Base-by-base conservation (phyloP, 306 rosid genomes). In the Cyamopsis tetragonoloba region DNA sequence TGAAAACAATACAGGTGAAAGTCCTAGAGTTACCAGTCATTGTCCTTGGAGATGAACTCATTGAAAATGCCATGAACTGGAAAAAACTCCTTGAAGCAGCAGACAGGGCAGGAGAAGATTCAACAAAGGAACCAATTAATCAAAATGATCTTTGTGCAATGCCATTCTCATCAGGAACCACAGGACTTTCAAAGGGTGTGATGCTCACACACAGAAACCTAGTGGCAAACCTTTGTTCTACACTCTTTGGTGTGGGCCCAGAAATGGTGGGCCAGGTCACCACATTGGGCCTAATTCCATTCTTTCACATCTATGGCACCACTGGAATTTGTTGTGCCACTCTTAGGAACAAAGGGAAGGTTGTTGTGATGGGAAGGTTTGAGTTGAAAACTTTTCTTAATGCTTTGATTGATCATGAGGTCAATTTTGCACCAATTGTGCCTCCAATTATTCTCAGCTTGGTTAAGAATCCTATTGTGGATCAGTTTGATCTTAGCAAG, bases 141-240 rank as follows among this genome's bases (percentile, higher is more conserved):
- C 99, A 90, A 67, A 83, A 32, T 62, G 96, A 93, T 71, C 77
- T 90, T 2, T 93, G 99, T 70, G 99, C 96, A 4, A 85, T 93
- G 77, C 97, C 99, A 3, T 93, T 93, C 79, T 93, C 99, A 9
- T 93, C 99, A 30, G 97, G 99, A 55, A 90, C 99, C 54, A 93
- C 99, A 27, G 97, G 97, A 23, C 7, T 89, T 41, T 86, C 95
- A 23, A 93, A 93, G 76, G 99, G 99, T 34, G 99, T 93, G 14
- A 90, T 93, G 99, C 85, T 90, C 5, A 85, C 91, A 3, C 99
- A 93, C 26, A 70, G 79, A 20, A 93, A 88, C 41, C 76, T 93
- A 1, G 83, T 90, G 6, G 97, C 99, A 6, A 93, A 93, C 57
- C 91, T 93, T 43, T 86, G 96, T 68, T 90, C 96, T 13, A 81